Base-by-base conservation (phyloP, 1,284 basidiomycete species). In the Trametes sp. region DNA sequence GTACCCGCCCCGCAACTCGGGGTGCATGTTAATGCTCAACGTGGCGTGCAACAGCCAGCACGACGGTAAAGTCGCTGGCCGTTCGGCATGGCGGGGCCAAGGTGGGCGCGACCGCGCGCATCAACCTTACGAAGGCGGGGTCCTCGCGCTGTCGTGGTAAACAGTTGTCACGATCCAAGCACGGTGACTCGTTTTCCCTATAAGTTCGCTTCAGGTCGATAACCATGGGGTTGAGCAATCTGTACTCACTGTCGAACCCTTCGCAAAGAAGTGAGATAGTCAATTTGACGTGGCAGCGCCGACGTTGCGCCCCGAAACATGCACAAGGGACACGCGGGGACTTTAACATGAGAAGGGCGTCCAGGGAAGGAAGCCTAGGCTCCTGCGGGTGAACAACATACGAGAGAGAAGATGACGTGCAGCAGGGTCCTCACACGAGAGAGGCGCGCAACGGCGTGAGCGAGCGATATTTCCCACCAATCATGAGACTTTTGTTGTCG, bases 101-200 rank as follows among this genome's bases (percentile, higher is more conserved):
- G 8, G 14, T 11, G 16, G 19, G 11, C 24, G 38, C 16, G 38
- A 33, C 23, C 19, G 10, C 41, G 54, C 33, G 19, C 23, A 56
- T 56, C 54, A 56, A 48, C 35, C 55, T 57, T 57, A 16, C 21
- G 55, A 49, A 57, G 55, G 10, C 19, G 7, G 14, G 4, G 19
- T 5, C 28, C 28, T 49, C 28, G 16, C 19, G 48, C 48, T 28
- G 24, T 36, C 50, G 50, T 11, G 49, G 50, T 24, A 51, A 2
- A 21, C 21, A 10, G 31, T n/a, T 8, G 28, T 21, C 10, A 31
- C 11, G 48, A 31, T 19, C n/a, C 23, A 50, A 33, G 19, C 21
- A 16, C 24, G 33, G 31, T 24, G 19, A 21, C 33, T 9, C 19
- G 28, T 8, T 29, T n/a, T 29, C 2, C 2, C 26, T 14, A 11